Percentiles rank a stretch among this genome's conserved stretches.
phyloP scores from a whole-genome alignment of 2,329 filamentous ascomycete genomes.

The Fusarium longipes region DNA sequence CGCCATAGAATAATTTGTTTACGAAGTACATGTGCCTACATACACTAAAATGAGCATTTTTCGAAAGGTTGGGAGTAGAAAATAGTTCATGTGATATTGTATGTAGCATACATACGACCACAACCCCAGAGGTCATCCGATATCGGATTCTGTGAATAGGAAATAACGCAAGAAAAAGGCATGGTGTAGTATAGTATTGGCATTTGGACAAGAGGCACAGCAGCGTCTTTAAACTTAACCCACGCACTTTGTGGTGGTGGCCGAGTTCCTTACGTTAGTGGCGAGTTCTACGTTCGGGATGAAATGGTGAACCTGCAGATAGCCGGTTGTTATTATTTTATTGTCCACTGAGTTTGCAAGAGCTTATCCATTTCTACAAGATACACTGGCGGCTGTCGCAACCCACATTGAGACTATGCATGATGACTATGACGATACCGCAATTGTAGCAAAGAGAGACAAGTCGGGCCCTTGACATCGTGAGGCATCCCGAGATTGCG shows the following conservation, averaged over 20 bases:
- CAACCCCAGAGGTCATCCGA: conserved; percentile 16
- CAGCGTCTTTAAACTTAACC: background rate
- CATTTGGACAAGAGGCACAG: background rate
- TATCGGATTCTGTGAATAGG: conserved; percentile 3
- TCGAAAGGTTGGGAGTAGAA: conserved; percentile 8
- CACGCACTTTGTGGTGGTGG: background rate
- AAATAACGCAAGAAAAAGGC: background rate
- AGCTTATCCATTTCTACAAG: conserved; percentile 15
- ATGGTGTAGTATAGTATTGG: background rate
- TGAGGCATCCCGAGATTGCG: background rate
- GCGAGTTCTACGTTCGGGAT: conserved; percentile 9
- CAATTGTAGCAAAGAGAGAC: background rate
- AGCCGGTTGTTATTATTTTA: conserved; percentile 5
- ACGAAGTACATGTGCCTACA: conserved; percentile 30
- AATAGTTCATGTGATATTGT: background rate
- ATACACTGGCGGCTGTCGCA: conserved; percentile 1
- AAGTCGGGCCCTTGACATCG: background rate
- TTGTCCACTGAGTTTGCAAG: conserved; percentile 10
- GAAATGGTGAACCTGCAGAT: conserved; percentile 25
- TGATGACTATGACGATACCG: background rate
- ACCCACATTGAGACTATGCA: background rate
- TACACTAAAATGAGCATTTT: background rate
- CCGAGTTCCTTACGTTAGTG: conserved; percentile 12
- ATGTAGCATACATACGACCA: conserved; percentile 8
- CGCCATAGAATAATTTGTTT: background rate